Evolutionary conservation across 202 grass and related monocot species (phyloP), one percentile per base, ranked within the genome.

Genomic region (Panicum virgatum): DNA sequence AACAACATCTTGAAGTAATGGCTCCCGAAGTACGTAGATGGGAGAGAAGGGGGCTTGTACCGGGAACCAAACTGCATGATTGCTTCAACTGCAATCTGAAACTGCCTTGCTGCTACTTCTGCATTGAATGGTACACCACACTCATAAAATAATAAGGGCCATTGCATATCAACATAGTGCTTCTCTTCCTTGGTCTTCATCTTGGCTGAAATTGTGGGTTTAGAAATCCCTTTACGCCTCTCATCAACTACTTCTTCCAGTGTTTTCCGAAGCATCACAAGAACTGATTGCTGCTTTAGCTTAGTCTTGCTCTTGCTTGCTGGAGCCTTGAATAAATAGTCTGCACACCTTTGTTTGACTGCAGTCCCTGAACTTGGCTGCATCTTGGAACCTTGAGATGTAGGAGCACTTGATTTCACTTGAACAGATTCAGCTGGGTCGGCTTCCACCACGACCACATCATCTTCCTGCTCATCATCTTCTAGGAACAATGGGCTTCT

Each of bases 121-220:
- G 6, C 12, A 14, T 46, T 46, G 4, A 70, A 48, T 3, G 67
- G 43, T 30, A 70, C 2, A 1, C 67, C 43, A 47, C 42, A 46
- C 67, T 70, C 67, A 70, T 70, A 70, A 9, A 70, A 70, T 23
- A 23, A 70, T 1, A 70, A 70, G 2, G 67, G 23, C 67, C 67
- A 70, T 5, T 70, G 67, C 42, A 29, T 27, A 16, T 70, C 43
- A 38, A 70, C 43, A 70, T 70, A 70, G 0, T 48, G 8, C 14
- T 48, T 47, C 23, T 70, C 5, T 9, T 47, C 43, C 22, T 46
- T 27, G 5, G 12, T 46, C 44, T 14, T 46, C 12, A 14, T 46
- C 44, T 46, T 46, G 44, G 44, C 12, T 46, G 12, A 2, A 14
- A 46, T 46, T 46, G 44, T 46, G n/a, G n/a, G n/a, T n/a, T n/a